Evolutionary conservation across 164 flowering plant species (phyloP).

Genomic region (Dillenia turbinata): DNA sequence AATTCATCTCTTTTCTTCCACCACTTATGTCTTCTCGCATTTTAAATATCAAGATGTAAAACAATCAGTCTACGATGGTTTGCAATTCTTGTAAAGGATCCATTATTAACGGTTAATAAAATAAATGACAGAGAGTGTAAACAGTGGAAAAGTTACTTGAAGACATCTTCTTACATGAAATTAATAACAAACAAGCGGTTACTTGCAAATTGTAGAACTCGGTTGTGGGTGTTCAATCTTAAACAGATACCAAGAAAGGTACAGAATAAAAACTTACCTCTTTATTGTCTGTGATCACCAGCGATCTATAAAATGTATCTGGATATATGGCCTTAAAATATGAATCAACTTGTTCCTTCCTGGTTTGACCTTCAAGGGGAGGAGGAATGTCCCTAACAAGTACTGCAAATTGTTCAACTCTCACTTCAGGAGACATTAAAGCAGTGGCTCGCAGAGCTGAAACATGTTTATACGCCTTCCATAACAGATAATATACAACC

Average conservation of each 20-base stretch:
- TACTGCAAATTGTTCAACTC: constrained; percentile 70
- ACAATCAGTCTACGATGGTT: no score
- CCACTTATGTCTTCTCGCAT: no score
- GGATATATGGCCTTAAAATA: constrained; percentile 75
- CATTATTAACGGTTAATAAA: no score
- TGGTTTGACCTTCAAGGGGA: constrained; percentile 47
- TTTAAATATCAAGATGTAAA: no score
- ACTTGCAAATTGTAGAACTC: neutral
- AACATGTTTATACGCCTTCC: constrained; percentile 89
- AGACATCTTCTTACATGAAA: no score
- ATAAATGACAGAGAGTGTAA: no score
- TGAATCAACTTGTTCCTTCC: constrained; percentile 85
- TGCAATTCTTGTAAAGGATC: no score
- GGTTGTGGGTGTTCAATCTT: no score
- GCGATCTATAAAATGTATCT: constrained; percentile 73
- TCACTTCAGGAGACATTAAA: constrained; percentile 49
- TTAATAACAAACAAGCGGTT: neutral
- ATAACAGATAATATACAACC: constrained; percentile 60
- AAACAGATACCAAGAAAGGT: no score
- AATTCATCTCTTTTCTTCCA: no score
- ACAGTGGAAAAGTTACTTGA: no score
- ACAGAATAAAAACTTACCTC: constrained; percentile 33
- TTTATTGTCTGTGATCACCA: constrained; percentile 73
- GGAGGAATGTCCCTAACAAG: constrained; percentile 87
- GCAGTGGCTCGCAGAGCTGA: constrained; percentile 59